Evolutionary conservation across 2,329 filamentous ascomycete species (phyloP).

Genomic region (Neofusicoccum laricinum): DNA sequence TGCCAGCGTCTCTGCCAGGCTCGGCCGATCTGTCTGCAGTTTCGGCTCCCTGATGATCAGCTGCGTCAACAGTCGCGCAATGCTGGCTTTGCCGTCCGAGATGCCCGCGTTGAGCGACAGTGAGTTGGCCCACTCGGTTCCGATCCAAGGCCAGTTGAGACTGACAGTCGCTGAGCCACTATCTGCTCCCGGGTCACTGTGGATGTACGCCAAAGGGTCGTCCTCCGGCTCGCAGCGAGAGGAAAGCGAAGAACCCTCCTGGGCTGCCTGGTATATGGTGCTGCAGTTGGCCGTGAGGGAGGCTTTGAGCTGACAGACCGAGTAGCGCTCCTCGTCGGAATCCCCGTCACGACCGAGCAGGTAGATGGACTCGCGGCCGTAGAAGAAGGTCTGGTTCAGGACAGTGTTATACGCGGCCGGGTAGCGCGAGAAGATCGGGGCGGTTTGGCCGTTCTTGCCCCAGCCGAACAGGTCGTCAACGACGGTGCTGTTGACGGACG

Average conservation of each 20-base stretch:
- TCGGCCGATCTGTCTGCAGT: conserved; percentile 57
- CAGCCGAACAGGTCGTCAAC: conserved; percentile 72
- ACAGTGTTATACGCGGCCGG: conserved; percentile 64
- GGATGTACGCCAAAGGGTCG: conserved; percentile 56
- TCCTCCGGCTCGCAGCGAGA: conserved; percentile 59
- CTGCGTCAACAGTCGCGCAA: conserved; percentile 44
- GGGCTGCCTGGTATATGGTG: conserved; percentile 51
- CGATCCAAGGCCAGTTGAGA: conserved; percentile 45
- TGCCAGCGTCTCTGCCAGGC: conserved; percentile 70
- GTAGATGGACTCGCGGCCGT: conserved; percentile 56
- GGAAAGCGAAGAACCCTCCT: conserved; percentile 56
- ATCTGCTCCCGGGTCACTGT: conserved; percentile 53
- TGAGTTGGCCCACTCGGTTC: conserved; percentile 41
- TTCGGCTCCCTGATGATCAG: conserved; percentile 37
- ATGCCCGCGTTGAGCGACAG: conserved; percentile 44
- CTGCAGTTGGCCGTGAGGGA: conserved; percentile 65
- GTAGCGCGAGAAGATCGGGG: conserved; percentile 44
- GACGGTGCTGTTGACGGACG: conserved; percentile 34
- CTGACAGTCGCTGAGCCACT: conserved; percentile 43
- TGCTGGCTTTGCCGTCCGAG: conserved; percentile 42
- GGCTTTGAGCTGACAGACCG: conserved; percentile 65
- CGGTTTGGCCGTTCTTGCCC: conserved; percentile 59
- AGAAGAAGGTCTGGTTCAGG: conserved; percentile 34
- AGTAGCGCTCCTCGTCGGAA: conserved; percentile 48
- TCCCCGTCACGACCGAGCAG: conserved; percentile 49